These are phyloP conservation scores for Conidiobolus incongruus DNA, from an alignment of 371 early-diverging fungal species.

Conservation along the genomic window DNA sequence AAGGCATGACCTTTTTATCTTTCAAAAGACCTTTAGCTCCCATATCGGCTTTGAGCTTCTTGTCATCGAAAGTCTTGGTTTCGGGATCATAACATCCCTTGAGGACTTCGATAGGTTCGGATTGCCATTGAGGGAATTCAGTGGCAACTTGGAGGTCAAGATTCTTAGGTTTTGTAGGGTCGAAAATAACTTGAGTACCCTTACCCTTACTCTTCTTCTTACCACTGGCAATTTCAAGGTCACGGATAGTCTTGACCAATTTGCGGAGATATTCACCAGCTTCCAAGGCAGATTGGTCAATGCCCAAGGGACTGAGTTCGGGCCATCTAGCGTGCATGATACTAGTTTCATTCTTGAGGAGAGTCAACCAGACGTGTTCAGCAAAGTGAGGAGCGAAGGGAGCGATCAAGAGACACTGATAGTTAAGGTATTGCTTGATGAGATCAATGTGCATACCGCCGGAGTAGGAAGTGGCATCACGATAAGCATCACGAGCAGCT, in stretches of 20 bases:
- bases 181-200: constrained; percentile 20
- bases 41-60: constrained; percentile 40
- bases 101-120: constrained; percentile 40
- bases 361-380: constrained; percentile 64
- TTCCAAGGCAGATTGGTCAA: constrained; percentile 40
- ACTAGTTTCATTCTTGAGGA: constrained; percentile 39
- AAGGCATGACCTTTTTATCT: constrained; percentile 89
- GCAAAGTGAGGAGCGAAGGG: constrained; percentile 89
- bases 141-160: constrained; percentile 54
- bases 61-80: constrained; percentile 37
- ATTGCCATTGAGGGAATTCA: constrained; percentile 89
- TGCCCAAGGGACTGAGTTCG: constrained; percentile 15
- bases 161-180: constrained; percentile 37
- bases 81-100: constrained; percentile 34
- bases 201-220: constrained; percentile 67
- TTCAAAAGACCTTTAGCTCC: constrained; percentile 50
- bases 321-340: constrained; percentile 59
- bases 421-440: constrained; percentile 51
- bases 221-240: constrained; percentile 44
- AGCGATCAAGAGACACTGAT: constrained; percentile 58
- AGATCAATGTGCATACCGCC: constrained; percentile 71
- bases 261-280: constrained; percentile 64
- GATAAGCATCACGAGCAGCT: constrained; percentile 77
- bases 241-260: constrained; percentile 50
- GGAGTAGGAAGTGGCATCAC: constrained; percentile 46